phyloP scores from a whole-genome alignment of 306 rosid species.

The Senna siamea region DNA sequence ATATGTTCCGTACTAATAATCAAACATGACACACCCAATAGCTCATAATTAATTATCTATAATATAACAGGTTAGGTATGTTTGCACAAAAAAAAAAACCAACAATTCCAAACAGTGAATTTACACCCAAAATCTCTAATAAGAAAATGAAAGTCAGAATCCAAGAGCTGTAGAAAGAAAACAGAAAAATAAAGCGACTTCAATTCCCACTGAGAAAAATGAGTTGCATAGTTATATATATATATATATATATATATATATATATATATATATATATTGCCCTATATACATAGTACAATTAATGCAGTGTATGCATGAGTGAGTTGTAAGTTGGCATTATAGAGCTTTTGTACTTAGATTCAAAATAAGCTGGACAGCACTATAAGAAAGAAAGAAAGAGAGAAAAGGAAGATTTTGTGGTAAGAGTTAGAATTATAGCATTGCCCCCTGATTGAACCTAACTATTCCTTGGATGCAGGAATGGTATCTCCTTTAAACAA shows the following conservation, averaged over 20 bases:
- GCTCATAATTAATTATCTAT: no score
- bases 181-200: background rate
- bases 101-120: background rate
- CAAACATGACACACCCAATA: background rate
- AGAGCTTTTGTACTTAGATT: constrained; percentile 3
- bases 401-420: constrained; percentile 13
- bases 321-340: no score
- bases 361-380: constrained; percentile 37
- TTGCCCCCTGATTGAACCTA: constrained; percentile 36
- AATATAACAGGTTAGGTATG: background rate
- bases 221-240: no score
- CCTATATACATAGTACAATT: no score
- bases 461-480: constrained; percentile 18
- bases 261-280: no score
- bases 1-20: background rate
- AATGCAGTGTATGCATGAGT: no score
- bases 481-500: constrained; percentile 40
- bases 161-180: background rate
- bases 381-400: background rate
- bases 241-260: no score
- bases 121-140: background rate
- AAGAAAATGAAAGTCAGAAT: constrained; percentile 9
- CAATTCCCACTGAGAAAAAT: background rate
- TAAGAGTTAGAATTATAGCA: constrained; percentile 23
- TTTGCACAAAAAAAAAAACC: background rate